Evolutionary conservation across 2,329 filamentous ascomycete genomes (phyloP).

Genomic region (Apiospora pterosperma): DNA sequence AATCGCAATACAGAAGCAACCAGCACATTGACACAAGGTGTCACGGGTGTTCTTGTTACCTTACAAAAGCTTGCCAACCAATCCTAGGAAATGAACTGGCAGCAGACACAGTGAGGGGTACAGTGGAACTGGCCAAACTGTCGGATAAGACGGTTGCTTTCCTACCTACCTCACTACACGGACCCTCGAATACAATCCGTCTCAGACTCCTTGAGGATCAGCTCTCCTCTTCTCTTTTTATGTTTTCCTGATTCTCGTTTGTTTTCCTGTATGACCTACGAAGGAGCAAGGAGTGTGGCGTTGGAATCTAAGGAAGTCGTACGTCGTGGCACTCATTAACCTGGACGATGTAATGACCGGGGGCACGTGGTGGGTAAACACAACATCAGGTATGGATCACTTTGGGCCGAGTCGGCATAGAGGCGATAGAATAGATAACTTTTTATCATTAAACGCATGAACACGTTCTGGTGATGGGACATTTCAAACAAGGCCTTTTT

Average conservation of each 20-base stretch:
- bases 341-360: not conserved
- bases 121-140: not conserved
- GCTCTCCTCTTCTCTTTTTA: not conserved
- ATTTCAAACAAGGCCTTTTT: not conserved
- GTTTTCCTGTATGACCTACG: not conserved
- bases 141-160: not conserved
- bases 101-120: not conserved
- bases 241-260: constrained; percentile 18
- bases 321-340: not conserved
- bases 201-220: not conserved
- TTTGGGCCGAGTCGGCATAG: not conserved
- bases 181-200: not conserved
- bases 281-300: not conserved
- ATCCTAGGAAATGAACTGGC: constrained; percentile 23
- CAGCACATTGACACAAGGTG: constrained; percentile 83
- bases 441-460: not conserved
- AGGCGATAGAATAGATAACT: not conserved
- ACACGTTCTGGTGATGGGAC: not conserved
- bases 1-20: constrained; percentile 84
- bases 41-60: constrained; percentile 69
- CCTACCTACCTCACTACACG: too few species aligned
- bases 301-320: not conserved
- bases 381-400: not conserved
- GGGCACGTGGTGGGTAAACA: not conserved
- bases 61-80: constrained; percentile 46